These are phyloP conservation scores for Silene uniflora DNA, from an alignment of 148 eudicot genomes.

Conservation along the genomic window DNA sequence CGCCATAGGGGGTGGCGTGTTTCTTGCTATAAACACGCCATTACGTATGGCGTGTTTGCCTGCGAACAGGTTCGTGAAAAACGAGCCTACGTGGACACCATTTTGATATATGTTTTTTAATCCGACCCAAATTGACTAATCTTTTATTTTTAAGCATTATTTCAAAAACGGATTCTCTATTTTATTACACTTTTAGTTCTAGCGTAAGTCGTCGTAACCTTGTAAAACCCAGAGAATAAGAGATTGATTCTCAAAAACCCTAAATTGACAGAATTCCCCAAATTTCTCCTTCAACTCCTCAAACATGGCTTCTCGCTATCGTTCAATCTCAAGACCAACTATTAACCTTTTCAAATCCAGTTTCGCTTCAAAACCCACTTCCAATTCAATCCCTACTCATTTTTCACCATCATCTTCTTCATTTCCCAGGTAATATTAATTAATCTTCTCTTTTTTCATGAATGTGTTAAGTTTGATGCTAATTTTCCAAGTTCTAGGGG, in stretches of 20 bases:
- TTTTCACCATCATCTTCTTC: conserved; percentile 40
- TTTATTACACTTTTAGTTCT: no score
- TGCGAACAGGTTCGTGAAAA: no score
- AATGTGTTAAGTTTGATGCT: not conserved
- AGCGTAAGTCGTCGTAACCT: no score
- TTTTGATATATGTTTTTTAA: no score
- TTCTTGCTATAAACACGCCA: no score
- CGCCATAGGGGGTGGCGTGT: no score
- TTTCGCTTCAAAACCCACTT: conserved; percentile 35
- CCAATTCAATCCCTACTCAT: conserved; percentile 34
- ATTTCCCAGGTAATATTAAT: conserved; percentile 31
- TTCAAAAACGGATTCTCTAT: no score
- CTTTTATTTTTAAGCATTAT: no score
- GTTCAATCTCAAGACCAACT: conserved; percentile 54
- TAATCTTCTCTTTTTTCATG: not conserved
- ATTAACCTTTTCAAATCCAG: conserved; percentile 53
- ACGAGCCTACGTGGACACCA: no score
- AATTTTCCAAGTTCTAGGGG: not conserved
- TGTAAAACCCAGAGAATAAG: not conserved
- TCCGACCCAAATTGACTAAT: no score
- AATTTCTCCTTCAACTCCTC: not conserved
- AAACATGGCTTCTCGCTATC: conserved; percentile 58
- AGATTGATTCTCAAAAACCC: conserved; percentile 15
- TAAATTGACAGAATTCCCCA: not conserved
- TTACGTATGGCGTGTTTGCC: no score